Conservation (phyloP, 2,329 filamentous ascomycete genomes). For the Ophiostoma sp. region DNA sequence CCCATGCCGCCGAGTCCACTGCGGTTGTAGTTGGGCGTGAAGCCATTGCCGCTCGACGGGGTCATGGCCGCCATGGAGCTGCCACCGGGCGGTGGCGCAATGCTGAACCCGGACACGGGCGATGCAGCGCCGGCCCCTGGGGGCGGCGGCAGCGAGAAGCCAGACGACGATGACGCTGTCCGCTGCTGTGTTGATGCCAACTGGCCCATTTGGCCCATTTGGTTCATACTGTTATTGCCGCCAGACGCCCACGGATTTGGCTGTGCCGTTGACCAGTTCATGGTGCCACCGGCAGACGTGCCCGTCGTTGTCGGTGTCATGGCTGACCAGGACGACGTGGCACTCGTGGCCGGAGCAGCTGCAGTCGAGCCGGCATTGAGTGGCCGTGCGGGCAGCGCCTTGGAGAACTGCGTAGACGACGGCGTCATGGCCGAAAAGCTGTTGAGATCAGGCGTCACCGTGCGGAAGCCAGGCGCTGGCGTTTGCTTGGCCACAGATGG, state of each 20-base stretch:
- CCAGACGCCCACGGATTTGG: constrained; percentile 44
- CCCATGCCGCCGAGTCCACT: constrained; percentile 9
- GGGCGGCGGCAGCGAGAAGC: constrained; percentile 56
- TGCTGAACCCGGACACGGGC: constrained; percentile 41
- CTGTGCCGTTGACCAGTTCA: constrained; percentile 47
- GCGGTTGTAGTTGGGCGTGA: constrained; percentile 22
- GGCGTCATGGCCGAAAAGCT: constrained; percentile 53
- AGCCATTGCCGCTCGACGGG: not conserved
- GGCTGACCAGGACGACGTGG: not conserved
- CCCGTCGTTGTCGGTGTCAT: constrained; percentile 5
- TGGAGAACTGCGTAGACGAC: constrained; percentile 57
- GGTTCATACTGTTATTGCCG: constrained; percentile 1
- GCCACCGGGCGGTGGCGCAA: constrained; percentile 36
- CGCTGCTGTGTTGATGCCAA: constrained; percentile 10
- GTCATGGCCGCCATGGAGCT: constrained; percentile 31
- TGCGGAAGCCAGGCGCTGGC: constrained; percentile 41
- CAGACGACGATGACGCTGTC: constrained; percentile 35
- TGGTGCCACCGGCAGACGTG: constrained; percentile 20
- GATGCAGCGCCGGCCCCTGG: constrained; percentile 35
- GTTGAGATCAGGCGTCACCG: constrained; percentile 55
- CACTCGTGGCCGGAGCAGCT: not conserved
- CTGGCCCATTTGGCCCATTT: constrained; percentile 9
- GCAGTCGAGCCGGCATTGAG: constrained; percentile 21
- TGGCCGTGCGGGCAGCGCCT: constrained; percentile 49
- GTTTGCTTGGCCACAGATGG: constrained; percentile 41